A percentile compares a stretch with the other conserved stretches of the same genome.
These are phyloP conservation scores for Aureobasidium melanogenum DNA, from an alignment of 2,329 filamentous ascomycete species.

Conservation along the genomic window DNA sequence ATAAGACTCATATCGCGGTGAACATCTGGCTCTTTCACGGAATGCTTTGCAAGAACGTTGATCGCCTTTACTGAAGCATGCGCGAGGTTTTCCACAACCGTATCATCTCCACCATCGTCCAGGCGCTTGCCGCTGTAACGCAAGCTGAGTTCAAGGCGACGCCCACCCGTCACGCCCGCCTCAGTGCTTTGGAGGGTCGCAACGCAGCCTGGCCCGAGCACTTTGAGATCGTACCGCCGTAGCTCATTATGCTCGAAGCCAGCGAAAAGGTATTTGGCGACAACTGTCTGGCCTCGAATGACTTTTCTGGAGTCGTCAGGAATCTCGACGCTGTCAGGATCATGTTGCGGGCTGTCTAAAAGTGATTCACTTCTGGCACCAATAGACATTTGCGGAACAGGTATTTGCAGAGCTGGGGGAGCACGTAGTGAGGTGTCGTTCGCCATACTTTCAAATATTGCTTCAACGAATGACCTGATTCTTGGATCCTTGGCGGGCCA, in stretches of 20 bases:
- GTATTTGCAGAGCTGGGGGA: conserved; percentile 4
- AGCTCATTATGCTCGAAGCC: conserved; percentile 11
- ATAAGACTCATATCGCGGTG: not conserved
- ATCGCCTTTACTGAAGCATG: not conserved
- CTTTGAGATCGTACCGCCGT: not conserved
- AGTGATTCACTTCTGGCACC: too few species aligned
- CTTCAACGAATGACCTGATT: conserved; percentile 8
- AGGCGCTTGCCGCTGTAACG: not conserved
- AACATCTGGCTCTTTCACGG: not conserved
- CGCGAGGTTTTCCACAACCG: not conserved
- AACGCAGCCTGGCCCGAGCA: not conserved
- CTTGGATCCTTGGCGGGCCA: not conserved
- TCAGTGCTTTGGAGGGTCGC: not conserved
- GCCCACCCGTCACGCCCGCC: conserved; percentile 11
- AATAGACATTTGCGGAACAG: not conserved
- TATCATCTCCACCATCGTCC: not conserved
- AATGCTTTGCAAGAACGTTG: not conserved
- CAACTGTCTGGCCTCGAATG: not conserved
- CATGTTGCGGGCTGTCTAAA: too few species aligned
- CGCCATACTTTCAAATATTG: not conserved
- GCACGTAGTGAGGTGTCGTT: not conserved
- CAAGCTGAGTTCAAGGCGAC: conserved; percentile 5
- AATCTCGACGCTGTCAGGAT: too few species aligned
- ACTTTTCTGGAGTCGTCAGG: too few species aligned
- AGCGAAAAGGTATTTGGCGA: conserved; percentile 12